Evolutionary conservation across 148 eudicot species (phyloP), one percentile per base, ranked within the genome.

Genomic region (Cornus controversa): DNA sequence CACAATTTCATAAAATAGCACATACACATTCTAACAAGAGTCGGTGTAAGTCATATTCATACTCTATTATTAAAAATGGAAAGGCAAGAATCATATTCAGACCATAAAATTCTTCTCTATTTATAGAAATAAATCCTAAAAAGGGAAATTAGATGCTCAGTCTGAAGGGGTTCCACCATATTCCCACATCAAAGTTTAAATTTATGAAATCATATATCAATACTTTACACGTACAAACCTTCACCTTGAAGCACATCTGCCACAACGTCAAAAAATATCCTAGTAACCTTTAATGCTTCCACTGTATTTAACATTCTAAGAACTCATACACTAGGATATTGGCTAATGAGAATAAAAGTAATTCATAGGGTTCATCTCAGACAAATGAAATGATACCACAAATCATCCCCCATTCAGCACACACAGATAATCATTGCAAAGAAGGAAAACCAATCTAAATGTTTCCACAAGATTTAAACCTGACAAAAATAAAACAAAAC

Each of bases 401-500:
- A 34, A 22, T 47, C 67, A 34, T 23, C 76, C 53, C 1, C 18
- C 23, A 31, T 23, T 23, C 20, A 50, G 57, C 14, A 50, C 57
- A 50, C 14, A 50, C 57, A 50, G 57, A 50, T 11, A 50, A 50
- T 50, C 57, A 11, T 50, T 50, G 29, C 24, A 13, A 37, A 72
- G 25, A 53, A 26, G 16, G 15, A 18, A 20, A 71, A 53, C 15
- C 8, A 28, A 54, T 72, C 64, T 22, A n/a, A 73, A 73, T 50
- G 57, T 50, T 16, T 50, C 57, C 15, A 50, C 15, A 50, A 50
- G 57, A 50, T 16, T 10, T 50, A 1, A 40, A 60, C 47, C 23
- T 45, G 73, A 66, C 18, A 22, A 10, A 76, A 70, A 57, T 66
- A 47, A 23, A 20, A 50, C 62, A 36, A 24, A 54, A 82, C 64